Evolutionary conservation across 192 early-diverging fungal species (phyloP).

Genomic region (Rhizoclosmatium sp.): DNA sequence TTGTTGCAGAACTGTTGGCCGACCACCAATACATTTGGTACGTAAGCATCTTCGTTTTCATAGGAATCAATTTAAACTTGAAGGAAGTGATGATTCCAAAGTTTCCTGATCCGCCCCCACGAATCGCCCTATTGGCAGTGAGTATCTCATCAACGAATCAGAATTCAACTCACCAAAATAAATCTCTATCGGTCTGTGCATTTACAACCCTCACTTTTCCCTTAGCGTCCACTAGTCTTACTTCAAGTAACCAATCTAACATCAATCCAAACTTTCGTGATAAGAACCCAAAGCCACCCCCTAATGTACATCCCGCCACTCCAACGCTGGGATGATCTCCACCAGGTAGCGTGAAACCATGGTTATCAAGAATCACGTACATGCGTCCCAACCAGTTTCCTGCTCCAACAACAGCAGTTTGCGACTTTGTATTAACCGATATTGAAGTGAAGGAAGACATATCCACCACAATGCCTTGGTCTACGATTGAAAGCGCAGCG

Average conservation of each 20-base stretch:
- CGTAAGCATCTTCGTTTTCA: not conserved
- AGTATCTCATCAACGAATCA: not conserved
- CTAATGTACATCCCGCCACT: constrained; percentile 30
- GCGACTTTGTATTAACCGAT: constrained; percentile 3
- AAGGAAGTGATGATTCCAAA: constrained; percentile 40
- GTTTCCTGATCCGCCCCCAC: constrained; percentile 34
- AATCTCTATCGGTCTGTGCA: constrained; percentile 13
- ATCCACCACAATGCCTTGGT: constrained; percentile 33
- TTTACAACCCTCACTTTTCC: constrained; percentile 28
- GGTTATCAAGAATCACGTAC: constrained; percentile 1
- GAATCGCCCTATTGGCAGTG: constrained; percentile 29
- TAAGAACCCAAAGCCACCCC: constrained; percentile 40
- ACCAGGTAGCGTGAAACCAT: constrained; percentile 28
- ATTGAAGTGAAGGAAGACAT: constrained; percentile 26
- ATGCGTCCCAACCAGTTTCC: constrained; percentile 38
- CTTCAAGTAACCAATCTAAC: constrained; percentile 37
- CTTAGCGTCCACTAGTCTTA: constrained; percentile 19
- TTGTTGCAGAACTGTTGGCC: not conserved
- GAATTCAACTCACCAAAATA: constrained; percentile 3
- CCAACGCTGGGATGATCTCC: constrained; percentile 37
- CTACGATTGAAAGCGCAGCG: constrained; percentile 21
- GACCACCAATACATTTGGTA: not conserved
- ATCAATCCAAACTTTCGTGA: constrained; percentile 36
- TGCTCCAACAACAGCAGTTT: constrained; percentile 32
- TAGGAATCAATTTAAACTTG: constrained; percentile 27